Evolutionary conservation across 208 protist genomes (phyloP).

Genomic region (Porcisia hertigi): DNA sequence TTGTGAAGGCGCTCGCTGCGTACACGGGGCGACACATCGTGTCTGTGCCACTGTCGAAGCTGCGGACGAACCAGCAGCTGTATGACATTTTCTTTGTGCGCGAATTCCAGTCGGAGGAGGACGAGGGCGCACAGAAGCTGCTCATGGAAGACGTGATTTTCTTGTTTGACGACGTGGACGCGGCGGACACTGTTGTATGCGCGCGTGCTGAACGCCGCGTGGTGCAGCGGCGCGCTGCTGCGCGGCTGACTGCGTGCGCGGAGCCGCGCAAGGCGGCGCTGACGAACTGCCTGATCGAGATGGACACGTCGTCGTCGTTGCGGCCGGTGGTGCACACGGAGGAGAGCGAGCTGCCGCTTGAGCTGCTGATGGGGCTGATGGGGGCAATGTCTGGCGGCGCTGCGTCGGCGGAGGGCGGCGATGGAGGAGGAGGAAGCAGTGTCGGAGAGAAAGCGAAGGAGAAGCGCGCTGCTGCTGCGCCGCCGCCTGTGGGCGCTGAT

Average conservation of each 20-base stretch:
- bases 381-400: not conserved
- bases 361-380: conserved; percentile 21
- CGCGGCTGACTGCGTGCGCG: conserved; percentile 28
- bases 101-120: conserved; percentile 51
- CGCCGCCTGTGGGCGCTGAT: not conserved
- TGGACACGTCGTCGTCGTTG: conserved; percentile 44
- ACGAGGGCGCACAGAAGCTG: conserved; percentile 29
- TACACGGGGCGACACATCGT: conserved; percentile 96
- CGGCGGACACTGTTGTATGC: conserved; percentile 68
- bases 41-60: conserved; percentile 62
- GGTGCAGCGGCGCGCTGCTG: conserved; percentile 31
- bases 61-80: conserved; percentile 89
- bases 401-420: not conserved
- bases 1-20: conserved; percentile 98
- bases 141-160: conserved; percentile 84
- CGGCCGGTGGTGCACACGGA: conserved; percentile 9
- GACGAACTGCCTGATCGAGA: conserved; percentile 31
- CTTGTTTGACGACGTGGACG: conserved; percentile 84
- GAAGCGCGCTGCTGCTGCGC: conserved; percentile 6
- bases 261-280: conserved; percentile 6
- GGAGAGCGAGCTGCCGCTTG: conserved; percentile 24
- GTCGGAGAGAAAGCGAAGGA: not conserved
- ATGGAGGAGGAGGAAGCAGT: conserved; percentile 25
- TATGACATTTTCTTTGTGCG: conserved; percentile 88
- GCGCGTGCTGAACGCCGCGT: conserved; percentile 45